phyloP scores from a whole-genome alignment of 2,329 filamentous ascomycete species.

The Trichoderma cornu-damae region DNA sequence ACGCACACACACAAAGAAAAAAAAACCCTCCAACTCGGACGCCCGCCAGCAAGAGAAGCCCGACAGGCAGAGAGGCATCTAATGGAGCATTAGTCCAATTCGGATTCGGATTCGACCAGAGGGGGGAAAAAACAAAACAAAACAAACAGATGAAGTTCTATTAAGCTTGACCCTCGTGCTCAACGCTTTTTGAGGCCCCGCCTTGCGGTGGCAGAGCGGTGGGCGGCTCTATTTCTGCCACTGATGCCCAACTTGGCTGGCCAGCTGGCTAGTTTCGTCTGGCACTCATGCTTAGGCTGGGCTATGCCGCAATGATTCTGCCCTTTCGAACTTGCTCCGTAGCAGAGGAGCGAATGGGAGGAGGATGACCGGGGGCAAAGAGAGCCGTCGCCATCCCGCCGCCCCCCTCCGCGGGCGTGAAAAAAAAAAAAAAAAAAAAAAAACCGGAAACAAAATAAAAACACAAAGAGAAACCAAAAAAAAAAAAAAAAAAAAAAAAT shows the following conservation, averaged over 20 bases:
- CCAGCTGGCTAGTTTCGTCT: not conserved
- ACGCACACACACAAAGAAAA: too few relatives aligned
- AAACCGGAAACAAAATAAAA: too few relatives aligned
- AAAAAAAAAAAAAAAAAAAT: not conserved
- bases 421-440: too few relatives aligned
- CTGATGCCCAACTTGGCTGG: not conserved
- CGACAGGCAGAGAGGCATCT: not conserved
- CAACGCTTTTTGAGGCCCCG: not conserved
- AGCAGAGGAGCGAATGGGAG: too few relatives aligned
- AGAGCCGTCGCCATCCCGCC: too few relatives aligned
- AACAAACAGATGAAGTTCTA: not conserved
- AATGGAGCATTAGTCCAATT: conserved; percentile 1
- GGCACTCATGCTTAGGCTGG: not conserved
- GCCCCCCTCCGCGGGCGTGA: too few relatives aligned
- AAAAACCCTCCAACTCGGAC: not conserved
- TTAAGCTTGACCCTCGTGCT: not conserved
- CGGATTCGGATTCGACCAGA: not conserved
- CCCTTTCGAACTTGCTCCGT: too few relatives aligned
- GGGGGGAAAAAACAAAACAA: not conserved
- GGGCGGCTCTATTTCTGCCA: not conserved
- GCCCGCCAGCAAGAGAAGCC: not conserved
- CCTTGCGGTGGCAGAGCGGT: not conserved
- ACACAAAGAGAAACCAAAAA: too few relatives aligned
- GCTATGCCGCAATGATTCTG: not conserved
- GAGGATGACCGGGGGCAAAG: too few relatives aligned